Base-by-base conservation (phyloP, 257 asterid species). In the Nicotiana noctiflora region DNA sequence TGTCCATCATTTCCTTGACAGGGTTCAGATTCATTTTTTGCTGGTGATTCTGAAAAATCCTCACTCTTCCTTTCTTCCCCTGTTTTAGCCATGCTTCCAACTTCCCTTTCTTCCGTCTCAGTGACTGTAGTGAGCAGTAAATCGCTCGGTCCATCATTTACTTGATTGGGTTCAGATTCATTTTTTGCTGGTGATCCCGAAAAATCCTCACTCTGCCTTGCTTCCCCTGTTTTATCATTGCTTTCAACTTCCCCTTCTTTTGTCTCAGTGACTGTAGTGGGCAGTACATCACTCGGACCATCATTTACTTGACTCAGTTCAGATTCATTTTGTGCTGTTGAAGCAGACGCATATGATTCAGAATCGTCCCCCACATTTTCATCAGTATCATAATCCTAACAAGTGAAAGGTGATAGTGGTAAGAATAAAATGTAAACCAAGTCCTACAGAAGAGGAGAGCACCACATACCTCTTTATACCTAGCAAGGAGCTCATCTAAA, bases 391-490 rank as follows among this genome's bases (percentile, higher is more conserved):
- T 80, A 80, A 75, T 82, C 93, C 99, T 96, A 90, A 86, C 46
- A 75, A 81, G 79, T 19, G 57, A 75, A 59, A 57, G 27, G 51
- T 19, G 62, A 83, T 53, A 57, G 85, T 64, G 80, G 79, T 79
- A 80, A 65, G 76, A 86, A 83, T 62, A 86, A 76, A 59, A 76
- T 81, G 84, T 74, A 63, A 81, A 25, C 75, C 55, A 80, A 84
- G 25, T 46, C 80, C 19, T 32, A 49, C 51, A 68, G 70, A 57
- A 81, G 37, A 78, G 64, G 64, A 81, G 81, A 78, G 75, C 77
- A 76, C 75, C 27, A 79, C 94, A 76, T 94, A 96, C 99, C 98
- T 92, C 87, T 85, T 80, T 91, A 91, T 94, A 96, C 95, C 95
- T 91, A 87, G 95, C 93, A 86, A 94, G 91, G 91, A 96, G 90